These are phyloP conservation scores for Synchytrium microbalum DNA, from an alignment of 371 early-diverging fungal genomes.

Conservation along the genomic window DNA sequence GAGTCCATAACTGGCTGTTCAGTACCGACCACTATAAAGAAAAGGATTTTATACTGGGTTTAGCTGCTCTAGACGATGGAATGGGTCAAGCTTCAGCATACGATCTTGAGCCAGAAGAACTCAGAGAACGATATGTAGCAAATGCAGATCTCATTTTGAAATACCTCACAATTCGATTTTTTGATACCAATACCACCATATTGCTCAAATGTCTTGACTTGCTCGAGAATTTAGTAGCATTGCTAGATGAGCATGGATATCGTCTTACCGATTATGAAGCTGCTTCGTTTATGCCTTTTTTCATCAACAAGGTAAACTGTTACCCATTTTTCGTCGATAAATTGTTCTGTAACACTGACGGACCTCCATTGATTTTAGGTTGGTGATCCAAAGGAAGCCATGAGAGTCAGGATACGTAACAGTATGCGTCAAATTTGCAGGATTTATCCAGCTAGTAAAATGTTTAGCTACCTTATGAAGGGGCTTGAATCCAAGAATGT, in stretches of 20 bases:
- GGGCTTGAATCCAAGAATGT: slow-evolving; percentile 73
- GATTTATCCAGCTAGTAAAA: slow-evolving; percentile 72
- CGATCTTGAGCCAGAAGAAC: slow-evolving; percentile 42
- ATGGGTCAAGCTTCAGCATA: slow-evolving; percentile 39
- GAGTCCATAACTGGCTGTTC: slow-evolving; percentile 56
- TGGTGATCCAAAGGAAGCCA: slow-evolving; percentile 76
- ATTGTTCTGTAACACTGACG: slow-evolving; percentile 3
- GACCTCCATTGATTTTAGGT: slow-evolving; percentile 28
- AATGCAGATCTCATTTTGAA: slow-evolving; percentile 72
- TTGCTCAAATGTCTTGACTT: slow-evolving; percentile 71
- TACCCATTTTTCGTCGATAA: background rate
- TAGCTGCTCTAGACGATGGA: slow-evolving; percentile 61
- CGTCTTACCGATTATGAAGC: slow-evolving; percentile 74
- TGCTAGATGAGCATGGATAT: slow-evolving; percentile 55
- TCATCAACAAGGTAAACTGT: slow-evolving; percentile 54
- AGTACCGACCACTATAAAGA: slow-evolving; percentile 77
- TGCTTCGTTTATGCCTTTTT: slow-evolving; percentile 62
- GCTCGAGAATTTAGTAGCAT: slow-evolving; percentile 54
- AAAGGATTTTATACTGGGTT: slow-evolving; percentile 55
- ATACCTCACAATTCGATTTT: slow-evolving; percentile 76
- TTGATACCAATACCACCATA: slow-evolving; percentile 81
- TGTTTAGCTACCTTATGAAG: slow-evolving; percentile 61
- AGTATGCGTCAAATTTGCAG: slow-evolving; percentile 55
- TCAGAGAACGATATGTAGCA: slow-evolving; percentile 48
- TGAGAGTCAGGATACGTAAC: slow-evolving; percentile 57